Evolutionary conservation across 768 basidiomycete species (phyloP).

Genomic region (Lactifluus echinatus): DNA sequence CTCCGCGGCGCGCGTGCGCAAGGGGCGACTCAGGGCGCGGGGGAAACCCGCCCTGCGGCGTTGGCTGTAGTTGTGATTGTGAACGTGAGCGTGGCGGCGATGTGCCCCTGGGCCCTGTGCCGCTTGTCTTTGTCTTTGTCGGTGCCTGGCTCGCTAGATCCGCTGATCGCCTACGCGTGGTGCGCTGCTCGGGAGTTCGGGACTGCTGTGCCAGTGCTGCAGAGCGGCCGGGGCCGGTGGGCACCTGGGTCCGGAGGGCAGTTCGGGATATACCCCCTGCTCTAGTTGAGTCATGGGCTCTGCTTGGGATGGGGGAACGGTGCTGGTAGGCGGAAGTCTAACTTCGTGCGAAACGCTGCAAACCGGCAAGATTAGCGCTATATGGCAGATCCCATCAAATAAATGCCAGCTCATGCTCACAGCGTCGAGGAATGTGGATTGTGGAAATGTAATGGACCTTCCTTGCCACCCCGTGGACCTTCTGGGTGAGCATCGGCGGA

Average conservation of each 20-base stretch:
- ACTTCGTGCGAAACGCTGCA: not conserved
- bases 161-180: not conserved
- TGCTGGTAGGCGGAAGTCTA: not conserved
- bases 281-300: too few relatives aligned
- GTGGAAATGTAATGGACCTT: not conserved
- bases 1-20: slow-evolving; percentile 2
- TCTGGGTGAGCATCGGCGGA: not conserved
- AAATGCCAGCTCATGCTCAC: not conserved
- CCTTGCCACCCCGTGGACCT: not conserved
- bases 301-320: not conserved
- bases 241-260: not conserved
- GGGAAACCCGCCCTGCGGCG: not conserved
- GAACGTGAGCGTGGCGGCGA: too few relatives aligned
- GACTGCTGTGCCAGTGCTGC: too few relatives aligned
- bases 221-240: too few relatives aligned
- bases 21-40: slow-evolving; percentile 10
- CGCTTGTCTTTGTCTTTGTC: too few relatives aligned
- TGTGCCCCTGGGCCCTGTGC: not conserved
- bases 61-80: too few relatives aligned
- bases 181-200: not conserved
- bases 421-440: not conserved
- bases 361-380: not conserved
- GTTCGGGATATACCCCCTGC: too few relatives aligned
- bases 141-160: not conserved
- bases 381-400: not conserved